Evolutionary conservation across 345 rosid species (phyloP), one percentile per base, ranked within the genome.

Genomic region (Moringa oleifera): DNA sequence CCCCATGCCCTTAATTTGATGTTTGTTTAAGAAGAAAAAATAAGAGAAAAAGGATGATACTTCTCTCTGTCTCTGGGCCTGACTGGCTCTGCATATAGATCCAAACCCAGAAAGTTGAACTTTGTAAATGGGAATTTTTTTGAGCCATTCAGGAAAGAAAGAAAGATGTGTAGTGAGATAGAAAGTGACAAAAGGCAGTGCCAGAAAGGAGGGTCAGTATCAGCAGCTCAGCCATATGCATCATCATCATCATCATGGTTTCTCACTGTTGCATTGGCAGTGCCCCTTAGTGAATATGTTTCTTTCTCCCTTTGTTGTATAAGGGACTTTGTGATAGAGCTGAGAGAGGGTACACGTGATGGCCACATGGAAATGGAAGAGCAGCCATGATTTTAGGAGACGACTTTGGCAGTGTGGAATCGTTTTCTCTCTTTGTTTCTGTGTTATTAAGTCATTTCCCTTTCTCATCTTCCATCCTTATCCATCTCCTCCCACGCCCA

Each of bases 261-360:
- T n/a, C n/a, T n/a, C n/a, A n/a, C n/a, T n/a, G 8, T 2, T 3
- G 3, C 33, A 28, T 28, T 28, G 33, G 33, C 33, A 28, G 8
- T 28, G 33, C 33, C 33, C 33, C 33, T 28, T 28, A 28, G 33
- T 3, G 33, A 28, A 28, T 28, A 28, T 28, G 33, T 8, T 8
- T 8, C 33, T 28, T 8, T 3, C 8, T 28, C 33, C 33, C 33
- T 28, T 8, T 28, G 33, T 28, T 28, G 46, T 54, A 47, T 55
- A 54, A 41, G 49, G 33, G 15, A 17, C 15, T 54, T 57, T 46
- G 69, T 64, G 55, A 59, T 37, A 46, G 24, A 69, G 53, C 59
- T 57, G n/a, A n/a, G 68, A 56, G 55, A 71, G 59, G 20, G 0
- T 10, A 23, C 65, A 70, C 65, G 65, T 64, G 66, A 65, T 55